Evolutionary conservation across 805 yeast genomes (phyloP).

Genomic region (Lachancea mirantina): DNA sequence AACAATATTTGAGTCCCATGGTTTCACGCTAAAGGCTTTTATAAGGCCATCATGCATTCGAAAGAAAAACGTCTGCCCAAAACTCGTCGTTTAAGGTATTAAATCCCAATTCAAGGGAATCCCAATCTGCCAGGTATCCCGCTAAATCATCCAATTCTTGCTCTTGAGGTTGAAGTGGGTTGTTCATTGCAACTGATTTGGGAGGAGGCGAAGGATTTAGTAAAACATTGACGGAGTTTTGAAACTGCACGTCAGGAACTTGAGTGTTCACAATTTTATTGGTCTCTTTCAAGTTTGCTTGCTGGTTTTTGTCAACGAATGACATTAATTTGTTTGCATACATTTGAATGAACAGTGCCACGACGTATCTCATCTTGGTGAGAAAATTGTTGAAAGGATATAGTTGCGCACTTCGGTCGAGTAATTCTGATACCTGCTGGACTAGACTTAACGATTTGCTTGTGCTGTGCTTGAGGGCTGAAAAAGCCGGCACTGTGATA

Average conservation of each 20-base stretch:
- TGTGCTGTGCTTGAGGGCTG: conserved; percentile 42
- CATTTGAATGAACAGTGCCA: conserved; percentile 54
- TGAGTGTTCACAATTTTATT: background rate
- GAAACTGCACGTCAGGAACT: conserved; percentile 1
- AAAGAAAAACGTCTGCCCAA: conserved; percentile 47
- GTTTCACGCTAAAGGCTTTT: conserved; percentile 7
- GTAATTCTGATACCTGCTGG: conserved; percentile 18
- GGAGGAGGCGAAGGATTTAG: conserved; percentile 7
- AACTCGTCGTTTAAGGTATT: conserved; percentile 61
- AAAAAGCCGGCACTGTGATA: conserved; percentile 43
- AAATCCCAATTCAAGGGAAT: conserved; percentile 41
- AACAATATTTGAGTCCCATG: conserved; percentile 28
- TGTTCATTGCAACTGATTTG: background rate
- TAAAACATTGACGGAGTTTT: conserved; percentile 4
- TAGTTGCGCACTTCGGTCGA: conserved; percentile 25
- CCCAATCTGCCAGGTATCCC: conserved; percentile 27
- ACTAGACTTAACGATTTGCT: conserved; percentile 34
- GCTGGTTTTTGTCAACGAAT: conserved; percentile 2
- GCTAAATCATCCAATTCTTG: conserved; percentile 11
- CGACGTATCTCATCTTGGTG: conserved; percentile 47
- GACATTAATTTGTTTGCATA: conserved; percentile 46
- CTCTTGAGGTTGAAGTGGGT: background rate
- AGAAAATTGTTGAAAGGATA: conserved; percentile 45
- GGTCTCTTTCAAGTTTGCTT: background rate
- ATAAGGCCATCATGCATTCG: conserved; percentile 11